Evolutionary conservation across 495 filamentous ascomycete species (phyloP), one percentile per base, ranked within the genome.

Genomic region (Entonaema liquescens): DNA sequence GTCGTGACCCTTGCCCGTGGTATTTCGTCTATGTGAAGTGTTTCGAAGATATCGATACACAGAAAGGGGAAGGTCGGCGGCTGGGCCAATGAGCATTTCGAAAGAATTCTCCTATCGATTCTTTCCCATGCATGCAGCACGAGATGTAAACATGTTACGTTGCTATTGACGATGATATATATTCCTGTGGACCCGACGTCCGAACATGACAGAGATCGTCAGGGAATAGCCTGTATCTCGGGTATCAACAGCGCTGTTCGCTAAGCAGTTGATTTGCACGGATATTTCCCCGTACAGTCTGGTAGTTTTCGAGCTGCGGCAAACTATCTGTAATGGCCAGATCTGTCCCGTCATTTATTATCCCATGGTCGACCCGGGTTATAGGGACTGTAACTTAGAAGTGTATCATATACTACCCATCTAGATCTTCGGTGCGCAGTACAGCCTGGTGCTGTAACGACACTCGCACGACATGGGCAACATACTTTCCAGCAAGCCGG

Each of bases 111-210:
- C 55, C 38, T 68, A 67, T 65, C 56, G 50, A 65, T 44, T 53
- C 25, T 28, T 65, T 68, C 65, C 40, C 65, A 60, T 50, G 38
- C 26, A 26, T 62, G 70, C 70, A 68, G 38, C 28, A 52, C 15
- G 44, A 3, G 29, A 57, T 17, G 25, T 44, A 50, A 67, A 49
- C 59, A 72, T 68, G 55, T 50, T 65, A 72, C 70, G 65, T 68
- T 72, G 64, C 70, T 68, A 65, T 65, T 56, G 59, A 65, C 55
- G 56, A 61, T 65, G 29, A n/a, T 65, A 72, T 72, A 72, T 72
- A 68, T 58, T 59, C 65, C 65, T 62, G 65, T 72, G 70, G 56
- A 35, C 60, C 60, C 33, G 21, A 40, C 15, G 7, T 47, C 59
- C 55, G 21, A 72, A 58, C 36, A 42, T 58, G 55, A 63, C 40